A percentile compares a stretch with the other conserved stretches of the same genome.
These are phyloP conservation scores for Penicillium freii DNA, from an alignment of 2,329 filamentous ascomycete genomes.

Conservation along the genomic window DNA sequence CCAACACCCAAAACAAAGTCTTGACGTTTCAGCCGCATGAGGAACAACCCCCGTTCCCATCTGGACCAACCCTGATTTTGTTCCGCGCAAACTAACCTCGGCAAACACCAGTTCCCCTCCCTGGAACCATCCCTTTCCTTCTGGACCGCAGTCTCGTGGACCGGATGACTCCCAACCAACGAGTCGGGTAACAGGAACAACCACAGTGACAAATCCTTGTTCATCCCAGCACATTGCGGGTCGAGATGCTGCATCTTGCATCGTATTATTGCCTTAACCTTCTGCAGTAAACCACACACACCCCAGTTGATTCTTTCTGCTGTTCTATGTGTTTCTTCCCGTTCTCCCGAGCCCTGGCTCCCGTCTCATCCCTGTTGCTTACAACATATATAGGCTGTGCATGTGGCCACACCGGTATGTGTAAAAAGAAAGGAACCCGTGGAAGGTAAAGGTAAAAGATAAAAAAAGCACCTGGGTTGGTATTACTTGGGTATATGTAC, in stretches of 20 bases:
- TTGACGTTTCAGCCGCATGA: conserved; percentile 7
- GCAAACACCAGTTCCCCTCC: conserved; percentile 1
- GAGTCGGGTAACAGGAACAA: background rate
- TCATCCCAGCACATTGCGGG: background rate
- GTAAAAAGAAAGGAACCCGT: background rate
- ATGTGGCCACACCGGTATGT: background rate
- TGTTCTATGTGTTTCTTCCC: background rate
- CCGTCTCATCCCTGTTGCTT: background rate
- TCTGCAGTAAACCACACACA: background rate
- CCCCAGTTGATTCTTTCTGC: too few relatives aligned
- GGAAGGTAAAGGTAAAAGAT: background rate
- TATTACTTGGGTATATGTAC: background rate
- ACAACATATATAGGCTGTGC: background rate
- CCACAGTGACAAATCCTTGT: conserved; percentile 1
- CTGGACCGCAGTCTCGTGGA: conserved; percentile 12
- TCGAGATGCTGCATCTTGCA: background rate
- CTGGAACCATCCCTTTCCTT: background rate
- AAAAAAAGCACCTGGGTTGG: background rate
- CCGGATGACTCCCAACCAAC: conserved; percentile 5
- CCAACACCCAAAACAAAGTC: background rate
- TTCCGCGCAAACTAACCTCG: conserved; percentile 1
- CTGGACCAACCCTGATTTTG: conserved; percentile 1
- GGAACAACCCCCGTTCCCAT: conserved; percentile 5
- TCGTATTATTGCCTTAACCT: background rate
- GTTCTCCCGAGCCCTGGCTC: background rate